Evolutionary conservation across 306 rosid genomes (phyloP), one percentile per base, ranked within the genome.

Genomic region (Dryas alaskensis): DNA sequence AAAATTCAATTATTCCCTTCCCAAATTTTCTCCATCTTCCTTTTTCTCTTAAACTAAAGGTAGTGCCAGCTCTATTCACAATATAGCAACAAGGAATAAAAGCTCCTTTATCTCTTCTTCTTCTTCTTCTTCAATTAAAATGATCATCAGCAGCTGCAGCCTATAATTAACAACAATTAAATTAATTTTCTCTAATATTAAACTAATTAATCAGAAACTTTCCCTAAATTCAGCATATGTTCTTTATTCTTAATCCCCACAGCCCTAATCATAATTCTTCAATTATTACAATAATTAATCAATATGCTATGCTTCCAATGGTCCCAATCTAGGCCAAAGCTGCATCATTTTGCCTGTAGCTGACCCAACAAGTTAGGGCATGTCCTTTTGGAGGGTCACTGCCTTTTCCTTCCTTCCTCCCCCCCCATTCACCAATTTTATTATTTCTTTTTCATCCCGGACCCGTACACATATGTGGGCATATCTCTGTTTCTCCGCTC

Each of bases 51-150:
- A 78, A 85, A 76, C 74, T 80, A 90, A 88, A 89, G 88, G 46
- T 75, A 76, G 80, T 91, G 92, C 89, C 96, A 88, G 82, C 92
- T 85, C 89, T 84, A 85, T 78, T 85, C 85, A 88, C 89, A 83
- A 78, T 80, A 87, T 86, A 86, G 68, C 77, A 86, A 73, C 70
- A 79, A 66, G 54, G 61, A 78, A 84, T 60, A 70, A 84, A 89
- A 82, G 80, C 81, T 74, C 76, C 78, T 84, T 87, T 80, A 76
- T 63, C 85, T 27, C 31, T 27, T 27, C 31, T 27, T 27, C 81
- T 74, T 74, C 78, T 84, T 86, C 78, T 76, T 63, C 85, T 70
- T 65, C 46, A 16, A 48, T 49, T 44, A 25, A 72, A 46, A 17
- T 70, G 31, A 27, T 27, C 31, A 27, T 2, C 31, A 27, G 31